Evolutionary conservation across 179 eudicot species (phyloP).

Genomic region (Spinacia oleracea): DNA sequence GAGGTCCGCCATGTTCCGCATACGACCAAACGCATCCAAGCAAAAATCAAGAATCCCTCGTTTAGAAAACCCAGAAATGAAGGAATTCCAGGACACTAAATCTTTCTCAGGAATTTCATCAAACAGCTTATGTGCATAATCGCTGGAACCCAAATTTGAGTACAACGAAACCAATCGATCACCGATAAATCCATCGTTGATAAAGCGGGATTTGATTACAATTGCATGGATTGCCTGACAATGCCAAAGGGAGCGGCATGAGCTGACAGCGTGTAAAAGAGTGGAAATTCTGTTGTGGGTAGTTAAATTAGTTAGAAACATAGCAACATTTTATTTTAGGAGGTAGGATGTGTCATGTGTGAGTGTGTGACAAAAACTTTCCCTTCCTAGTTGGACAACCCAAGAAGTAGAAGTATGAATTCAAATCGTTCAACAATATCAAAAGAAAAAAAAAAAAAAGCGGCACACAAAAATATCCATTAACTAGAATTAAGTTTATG

Average conservation of each 20-base stretch:
- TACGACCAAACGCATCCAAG: constrained; percentile 30
- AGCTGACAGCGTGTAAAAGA: constrained; percentile 22
- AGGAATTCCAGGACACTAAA: constrained; percentile 50
- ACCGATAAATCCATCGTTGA: constrained; percentile 37
- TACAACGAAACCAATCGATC: constrained; percentile 39
- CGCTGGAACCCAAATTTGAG: constrained; percentile 14
- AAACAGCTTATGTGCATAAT: constrained; percentile 38
- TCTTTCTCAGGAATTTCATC: constrained; percentile 44
- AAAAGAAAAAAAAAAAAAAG: too few species aligned
- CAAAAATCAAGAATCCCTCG: constrained; percentile 25
- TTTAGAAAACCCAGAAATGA: constrained; percentile 35
- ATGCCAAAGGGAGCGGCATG: constrained; percentile 21
- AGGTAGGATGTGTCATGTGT: too few species aligned
- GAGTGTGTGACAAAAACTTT: too few species aligned
- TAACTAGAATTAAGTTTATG: too few species aligned
- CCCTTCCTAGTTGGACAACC: too few species aligned
- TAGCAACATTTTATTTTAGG: background rate
- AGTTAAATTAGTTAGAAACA: constrained; percentile 4
- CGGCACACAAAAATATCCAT: too few species aligned
- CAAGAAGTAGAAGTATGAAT: too few species aligned
- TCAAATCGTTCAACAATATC: too few species aligned
- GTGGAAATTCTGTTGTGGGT: background rate
- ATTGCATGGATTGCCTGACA: constrained; percentile 34
- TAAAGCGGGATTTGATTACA: constrained; percentile 29
- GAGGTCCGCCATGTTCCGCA: constrained; percentile 32